phyloP scores from a whole-genome alignment of 371 early-diverging fungal species.

The Polyrhizophydium stewartii region DNA sequence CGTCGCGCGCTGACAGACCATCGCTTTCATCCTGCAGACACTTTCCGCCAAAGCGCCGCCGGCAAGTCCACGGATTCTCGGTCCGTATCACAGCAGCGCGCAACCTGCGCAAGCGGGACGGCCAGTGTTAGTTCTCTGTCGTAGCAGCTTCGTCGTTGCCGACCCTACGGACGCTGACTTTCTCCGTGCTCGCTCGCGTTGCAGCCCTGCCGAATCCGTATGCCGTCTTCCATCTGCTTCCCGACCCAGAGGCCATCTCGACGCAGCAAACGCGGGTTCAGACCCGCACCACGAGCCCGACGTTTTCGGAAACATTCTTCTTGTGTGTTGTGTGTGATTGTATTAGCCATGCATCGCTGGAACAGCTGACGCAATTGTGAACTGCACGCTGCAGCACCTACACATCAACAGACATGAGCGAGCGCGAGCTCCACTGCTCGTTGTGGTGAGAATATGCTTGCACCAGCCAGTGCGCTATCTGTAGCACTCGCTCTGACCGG shows the following conservation, averaged over 20 bases:
- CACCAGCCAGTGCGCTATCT: no score
- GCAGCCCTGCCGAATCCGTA: slow-evolving; percentile 4
- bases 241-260: slow-evolving; percentile 21
- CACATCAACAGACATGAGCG: slow-evolving; percentile 2
- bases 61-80: slow-evolving; percentile 5
- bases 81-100: background rate
- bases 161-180: no score
- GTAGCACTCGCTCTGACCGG: no score
- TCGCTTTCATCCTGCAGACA: background rate
- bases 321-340: no score
- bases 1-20: no score
- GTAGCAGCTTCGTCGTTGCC: background rate
- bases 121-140: background rate
- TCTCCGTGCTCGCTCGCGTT: background rate
- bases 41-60: background rate
- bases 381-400: slow-evolving; percentile 9
- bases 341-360: slow-evolving; percentile 1
- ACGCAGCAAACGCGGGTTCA: slow-evolving; percentile 17
- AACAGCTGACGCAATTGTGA: no score
- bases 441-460: slow-evolving; percentile 3
- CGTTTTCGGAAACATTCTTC: slow-evolving; percentile 15
- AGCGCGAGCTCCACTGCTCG: background rate
- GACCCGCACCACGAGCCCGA: slow-evolving; percentile 5
- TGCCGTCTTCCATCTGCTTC: slow-evolving; percentile 19
- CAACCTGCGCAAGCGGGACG: background rate